Evolutionary conservation across 768 basidiomycete species (phyloP), one percentile per base, ranked within the genome.

Genomic region (Kwoniella sp.): DNA sequence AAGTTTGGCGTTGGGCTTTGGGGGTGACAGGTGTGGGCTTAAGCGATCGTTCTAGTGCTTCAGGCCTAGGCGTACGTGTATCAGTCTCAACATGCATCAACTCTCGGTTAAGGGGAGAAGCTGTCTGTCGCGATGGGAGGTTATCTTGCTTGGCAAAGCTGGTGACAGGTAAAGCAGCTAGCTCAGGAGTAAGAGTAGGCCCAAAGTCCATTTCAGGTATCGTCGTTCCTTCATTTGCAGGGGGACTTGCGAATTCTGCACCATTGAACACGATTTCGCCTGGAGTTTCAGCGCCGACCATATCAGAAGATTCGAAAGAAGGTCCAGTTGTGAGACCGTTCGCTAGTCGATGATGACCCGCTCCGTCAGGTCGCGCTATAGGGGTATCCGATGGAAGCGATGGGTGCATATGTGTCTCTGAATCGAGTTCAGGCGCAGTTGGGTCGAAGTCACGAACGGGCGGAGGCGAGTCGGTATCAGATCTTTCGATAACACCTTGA

Each of bases 261-360:
- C 69, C 69, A 25, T 70, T 58, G 44, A 70, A 68, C 0, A 67
- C 51, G 21, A 70, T 55, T 10, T 46, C 37, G 10, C 55, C 62
- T 1, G 69, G 65, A 21, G 68, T 59, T 13, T 60, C 64, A 5
- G 7, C 10, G n/a, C 59, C 60, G 9, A 44, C 17, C 40, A 44
- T 44, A 44, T 44, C 40, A 6, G 40, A 44, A 4, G 19, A 37
- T 10, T 29, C 17, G 25, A 25, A 12, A 15, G 15, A 19, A 26
- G 47, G 25, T 2, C 26, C 25, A 19, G 52, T 40, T 3, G 53
- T 60, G 17, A 30, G 13, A 6, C 63, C 64, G 44, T 60, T 60
- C 2, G 49, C 48, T 48, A 58, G 27, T 57, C 63, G 40, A 24
- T 49, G 40, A 65, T 68, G 69, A 10, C 63, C 55, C 8, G 19